Percentiles rank a stretch among this genome's conserved stretches.
These are phyloP conservation scores for Auricularia heimuer DNA, from an alignment of 768 basidiomycete species.

Conservation along the genomic window DNA sequence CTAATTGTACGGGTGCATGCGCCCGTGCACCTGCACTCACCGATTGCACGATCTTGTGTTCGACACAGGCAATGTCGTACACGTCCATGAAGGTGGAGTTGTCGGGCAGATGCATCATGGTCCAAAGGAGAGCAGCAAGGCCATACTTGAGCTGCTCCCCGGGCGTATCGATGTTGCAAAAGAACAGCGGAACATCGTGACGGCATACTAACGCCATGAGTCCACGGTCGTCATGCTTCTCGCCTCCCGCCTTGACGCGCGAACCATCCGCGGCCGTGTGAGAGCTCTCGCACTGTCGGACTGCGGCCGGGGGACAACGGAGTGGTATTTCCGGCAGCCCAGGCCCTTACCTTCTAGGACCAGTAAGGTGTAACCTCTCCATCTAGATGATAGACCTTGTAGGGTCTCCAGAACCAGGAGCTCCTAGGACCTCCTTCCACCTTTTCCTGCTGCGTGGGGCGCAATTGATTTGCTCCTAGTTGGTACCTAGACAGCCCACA, in stretches of 20 bases:
- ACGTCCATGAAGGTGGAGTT: neutral
- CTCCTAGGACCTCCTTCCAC: too few species aligned
- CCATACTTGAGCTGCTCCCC: conserved; percentile 4
- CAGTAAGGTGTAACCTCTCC: too few species aligned
- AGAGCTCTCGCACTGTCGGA: neutral
- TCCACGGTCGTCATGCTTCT: neutral
- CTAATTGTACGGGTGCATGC: neutral
- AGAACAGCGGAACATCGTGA: conserved; percentile 6
- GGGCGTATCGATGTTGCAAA: conserved; percentile 6
- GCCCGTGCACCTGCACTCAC: neutral
- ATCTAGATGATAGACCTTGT: too few species aligned
- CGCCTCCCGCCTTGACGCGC: neutral
- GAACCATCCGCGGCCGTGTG: neutral
- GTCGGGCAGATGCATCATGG: neutral
- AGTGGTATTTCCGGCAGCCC: conserved; percentile 15
- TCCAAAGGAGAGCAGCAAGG: neutral
- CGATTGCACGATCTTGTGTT: too few species aligned
- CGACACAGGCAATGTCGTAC: neutral
- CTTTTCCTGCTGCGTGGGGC: too few species aligned
- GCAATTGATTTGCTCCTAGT: too few species aligned
- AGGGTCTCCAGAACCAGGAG: too few species aligned
- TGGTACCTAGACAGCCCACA: too few species aligned
- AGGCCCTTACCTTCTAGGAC: too few species aligned
- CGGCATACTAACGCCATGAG: conserved; percentile 5
- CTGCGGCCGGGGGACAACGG: neutral